phyloP scores from a whole-genome alignment of 768 basidiomycete genomes.

The Tricholoma hemisulphureum region DNA sequence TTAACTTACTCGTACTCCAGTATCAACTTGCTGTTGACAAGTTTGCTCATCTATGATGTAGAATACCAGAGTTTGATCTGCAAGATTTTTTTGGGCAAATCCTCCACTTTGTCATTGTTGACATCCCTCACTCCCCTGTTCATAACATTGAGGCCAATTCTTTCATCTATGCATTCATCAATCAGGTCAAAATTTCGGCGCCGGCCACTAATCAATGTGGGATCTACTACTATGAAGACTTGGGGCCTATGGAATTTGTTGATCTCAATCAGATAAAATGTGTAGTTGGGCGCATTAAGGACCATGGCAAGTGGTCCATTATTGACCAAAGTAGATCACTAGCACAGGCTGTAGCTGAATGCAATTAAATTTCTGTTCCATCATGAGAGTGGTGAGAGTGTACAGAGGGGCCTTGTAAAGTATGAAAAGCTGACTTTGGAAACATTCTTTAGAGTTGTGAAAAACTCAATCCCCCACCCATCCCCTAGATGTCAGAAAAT shows the following conservation, averaged over 20 bases:
- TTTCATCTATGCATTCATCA: constrained; percentile 26
- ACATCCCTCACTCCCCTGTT: constrained; percentile 11
- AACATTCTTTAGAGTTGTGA: too few species aligned
- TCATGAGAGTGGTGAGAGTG: neutral
- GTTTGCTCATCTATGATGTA: constrained; percentile 12
- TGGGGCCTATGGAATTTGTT: constrained; percentile 20
- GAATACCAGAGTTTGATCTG: constrained; percentile 9
- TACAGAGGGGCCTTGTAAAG: neutral
- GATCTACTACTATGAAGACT: constrained; percentile 20
- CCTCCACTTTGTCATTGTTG: constrained; percentile 26
- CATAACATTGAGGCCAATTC: constrained; percentile 15
- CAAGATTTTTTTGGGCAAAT: constrained; percentile 34
- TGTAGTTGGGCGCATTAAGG: constrained; percentile 23
- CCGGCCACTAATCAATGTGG: constrained; percentile 10
- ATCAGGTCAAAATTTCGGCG: neutral
- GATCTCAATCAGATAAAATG: constrained; percentile 27
- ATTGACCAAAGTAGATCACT: neutral
- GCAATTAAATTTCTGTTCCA: neutral
- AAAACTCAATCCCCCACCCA: neutral
- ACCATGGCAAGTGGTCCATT: neutral
- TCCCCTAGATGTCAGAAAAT: neutral
- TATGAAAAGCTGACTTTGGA: too few species aligned
- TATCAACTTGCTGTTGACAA: constrained; percentile 33
- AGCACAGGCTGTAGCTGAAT: neutral
- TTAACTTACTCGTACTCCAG: constrained; percentile 15